These are phyloP conservation scores for Dipodascus geniculatus DNA, from an alignment of 805 yeast genomes.

Conservation along the genomic window DNA sequence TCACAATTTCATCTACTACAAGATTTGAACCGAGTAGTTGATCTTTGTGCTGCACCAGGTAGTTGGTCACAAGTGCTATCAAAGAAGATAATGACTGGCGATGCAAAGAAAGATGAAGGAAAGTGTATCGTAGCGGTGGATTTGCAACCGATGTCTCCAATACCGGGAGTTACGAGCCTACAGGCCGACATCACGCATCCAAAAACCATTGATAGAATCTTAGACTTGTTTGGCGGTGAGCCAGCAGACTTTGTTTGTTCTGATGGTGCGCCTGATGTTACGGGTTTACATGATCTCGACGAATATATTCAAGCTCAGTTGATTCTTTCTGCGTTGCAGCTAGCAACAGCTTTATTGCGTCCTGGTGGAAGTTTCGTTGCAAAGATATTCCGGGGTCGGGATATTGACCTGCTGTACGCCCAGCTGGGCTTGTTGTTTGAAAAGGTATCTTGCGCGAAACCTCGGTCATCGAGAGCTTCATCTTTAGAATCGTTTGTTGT, in stretches of 20 bases:
- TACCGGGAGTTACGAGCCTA: constrained; percentile 76
- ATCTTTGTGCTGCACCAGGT: constrained; percentile 97
- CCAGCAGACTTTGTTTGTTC: constrained; percentile 93
- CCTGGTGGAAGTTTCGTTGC: constrained; percentile 94
- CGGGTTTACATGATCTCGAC: constrained; percentile 92
- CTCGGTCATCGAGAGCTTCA: constrained; percentile 89
- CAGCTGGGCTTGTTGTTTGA: constrained; percentile 82
- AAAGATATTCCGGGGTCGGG: constrained; percentile 91
- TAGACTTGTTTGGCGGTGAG: constrained; percentile 78
- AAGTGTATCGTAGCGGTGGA: constrained; percentile 75
- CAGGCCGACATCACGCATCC: constrained; percentile 99
- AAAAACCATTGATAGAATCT: constrained; percentile 61
- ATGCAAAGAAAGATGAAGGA: constrained; percentile 33
- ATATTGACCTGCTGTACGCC: constrained; percentile 86
- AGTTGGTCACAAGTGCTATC: constrained; percentile 96
- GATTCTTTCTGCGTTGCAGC: constrained; percentile 78
- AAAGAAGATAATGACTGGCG: constrained; percentile 33
- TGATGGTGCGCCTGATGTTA: constrained; percentile 98
- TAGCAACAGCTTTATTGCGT: constrained; percentile 79
- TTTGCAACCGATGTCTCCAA: constrained; percentile 94
- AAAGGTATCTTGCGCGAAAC: constrained; percentile 87
- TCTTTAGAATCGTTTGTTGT: constrained; percentile 91
- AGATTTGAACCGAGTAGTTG: constrained; percentile 75
- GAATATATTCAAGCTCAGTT: constrained; percentile 95
- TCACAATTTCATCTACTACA: constrained; percentile 77